These are phyloP conservation scores for Waltiozyma sp. DNA, from an alignment of 1,139 yeast species.

Conservation along the genomic window DNA sequence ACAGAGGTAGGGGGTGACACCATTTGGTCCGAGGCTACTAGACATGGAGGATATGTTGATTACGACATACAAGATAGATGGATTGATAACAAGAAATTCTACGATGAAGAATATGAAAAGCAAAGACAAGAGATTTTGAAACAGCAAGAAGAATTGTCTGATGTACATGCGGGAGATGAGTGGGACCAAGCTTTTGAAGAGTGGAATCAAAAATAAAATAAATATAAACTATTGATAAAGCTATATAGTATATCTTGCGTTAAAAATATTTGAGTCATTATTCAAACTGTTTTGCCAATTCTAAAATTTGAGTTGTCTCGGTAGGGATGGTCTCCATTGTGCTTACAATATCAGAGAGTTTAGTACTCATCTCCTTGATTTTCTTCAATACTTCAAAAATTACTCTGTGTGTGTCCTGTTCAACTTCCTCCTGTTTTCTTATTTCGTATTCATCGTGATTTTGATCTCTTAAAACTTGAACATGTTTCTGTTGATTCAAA, in stretches of 20 bases:
- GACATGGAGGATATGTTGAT: slow-evolving; percentile 48
- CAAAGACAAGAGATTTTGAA: slow-evolving; percentile 24
- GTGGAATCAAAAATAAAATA: slow-evolving; percentile 40
- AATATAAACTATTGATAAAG: too few relatives aligned
- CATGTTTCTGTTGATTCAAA: slow-evolving; percentile 44
- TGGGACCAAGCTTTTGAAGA: slow-evolving; percentile 59
- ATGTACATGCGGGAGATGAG: slow-evolving; percentile 48
- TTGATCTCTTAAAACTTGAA: slow-evolving; percentile 28
- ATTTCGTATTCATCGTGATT: slow-evolving; percentile 59
- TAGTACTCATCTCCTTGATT: slow-evolving; percentile 31
- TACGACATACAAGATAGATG: slow-evolving; percentile 90
- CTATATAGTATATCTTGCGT: background rate
- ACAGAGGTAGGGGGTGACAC: slow-evolving; percentile 93
- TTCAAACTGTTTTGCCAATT: slow-evolving; percentile 12
- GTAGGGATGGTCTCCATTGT: slow-evolving; percentile 5
- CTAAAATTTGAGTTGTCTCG: slow-evolving; percentile 10
- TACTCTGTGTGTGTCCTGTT: slow-evolving; percentile 59
- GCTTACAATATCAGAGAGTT: background rate
- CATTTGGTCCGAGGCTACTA: slow-evolving; percentile 89
- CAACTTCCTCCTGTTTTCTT: slow-evolving; percentile 53
- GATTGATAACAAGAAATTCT: slow-evolving; percentile 74
- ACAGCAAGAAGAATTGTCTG: slow-evolving; percentile 25
- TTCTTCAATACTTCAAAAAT: slow-evolving; percentile 50
- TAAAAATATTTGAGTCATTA: background rate
- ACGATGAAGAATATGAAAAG: slow-evolving; percentile 55